These are phyloP conservation scores for Cynara cardunculus DNA, from an alignment of 129 eudicot species.

Conservation along the genomic window DNA sequence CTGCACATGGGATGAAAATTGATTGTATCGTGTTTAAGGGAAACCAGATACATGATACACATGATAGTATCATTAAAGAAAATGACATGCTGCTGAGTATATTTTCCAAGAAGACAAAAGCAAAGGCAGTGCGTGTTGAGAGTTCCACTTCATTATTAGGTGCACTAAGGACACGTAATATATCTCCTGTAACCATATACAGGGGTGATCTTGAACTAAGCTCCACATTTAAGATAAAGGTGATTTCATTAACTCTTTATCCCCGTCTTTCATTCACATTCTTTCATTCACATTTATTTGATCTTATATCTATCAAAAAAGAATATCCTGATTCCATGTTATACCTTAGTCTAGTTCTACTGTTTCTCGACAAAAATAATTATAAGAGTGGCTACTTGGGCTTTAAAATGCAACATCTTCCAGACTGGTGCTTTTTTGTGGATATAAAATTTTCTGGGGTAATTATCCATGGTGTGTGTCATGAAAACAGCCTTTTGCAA, in stretches of 20 bases:
- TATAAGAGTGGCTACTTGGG: neutral
- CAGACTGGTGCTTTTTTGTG: neutral
- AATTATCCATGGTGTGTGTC: neutral
- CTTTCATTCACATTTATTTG: neutral
- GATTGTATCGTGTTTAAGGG: conserved; percentile 63
- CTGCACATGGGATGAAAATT: conserved; percentile 79
- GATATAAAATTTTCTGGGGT: neutral
- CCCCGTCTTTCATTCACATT: neutral
- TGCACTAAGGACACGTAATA: conserved; percentile 86
- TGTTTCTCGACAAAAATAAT: neutral
- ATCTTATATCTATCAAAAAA: neutral
- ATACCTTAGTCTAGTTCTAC: neutral
- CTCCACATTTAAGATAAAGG: conserved; percentile 71
- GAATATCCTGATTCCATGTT: neutral
- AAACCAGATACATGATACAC: conserved; percentile 32
- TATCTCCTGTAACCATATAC: conserved; percentile 77
- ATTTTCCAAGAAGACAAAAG: conserved; percentile 63
- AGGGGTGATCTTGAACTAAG: conserved; percentile 93
- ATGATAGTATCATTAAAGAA: conserved; percentile 48
- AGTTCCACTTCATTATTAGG: conserved; percentile 79
- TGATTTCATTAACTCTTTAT: conserved; percentile 12
- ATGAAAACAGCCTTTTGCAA: neutral
- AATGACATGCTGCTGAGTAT: conserved; percentile 63
- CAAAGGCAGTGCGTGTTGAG: conserved; percentile 75
- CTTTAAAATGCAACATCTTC: too few species aligned